These are phyloP conservation scores for Aspergillus melleus DNA, from an alignment of 2,329 filamentous ascomycete species.

Conservation along the genomic window DNA sequence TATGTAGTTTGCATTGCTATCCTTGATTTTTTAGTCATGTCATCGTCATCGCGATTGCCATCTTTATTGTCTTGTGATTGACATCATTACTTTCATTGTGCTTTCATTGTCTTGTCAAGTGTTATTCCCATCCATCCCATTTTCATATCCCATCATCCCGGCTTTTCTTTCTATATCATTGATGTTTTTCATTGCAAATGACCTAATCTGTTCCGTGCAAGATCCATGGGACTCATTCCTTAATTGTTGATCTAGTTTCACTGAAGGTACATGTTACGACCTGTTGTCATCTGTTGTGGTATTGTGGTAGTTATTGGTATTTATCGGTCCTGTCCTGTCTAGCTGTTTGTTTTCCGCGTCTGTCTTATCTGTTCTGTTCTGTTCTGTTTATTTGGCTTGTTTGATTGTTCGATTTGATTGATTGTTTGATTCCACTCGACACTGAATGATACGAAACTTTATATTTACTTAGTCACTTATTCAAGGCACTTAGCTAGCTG, in stretches of 20 bases:
- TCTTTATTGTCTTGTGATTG: no score
- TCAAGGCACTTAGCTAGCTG: not conserved
- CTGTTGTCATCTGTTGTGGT: not conserved
- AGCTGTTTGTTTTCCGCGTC: not conserved
- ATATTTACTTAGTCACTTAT: not conserved
- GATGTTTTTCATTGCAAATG: not conserved
- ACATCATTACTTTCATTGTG: no score
- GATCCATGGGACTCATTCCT: no score
- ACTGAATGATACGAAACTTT: not conserved
- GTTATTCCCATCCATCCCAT: not conserved
- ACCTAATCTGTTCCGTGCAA: not conserved
- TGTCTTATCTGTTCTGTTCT: no score
- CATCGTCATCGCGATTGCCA: no score
- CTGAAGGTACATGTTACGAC: not conserved
- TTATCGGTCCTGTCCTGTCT: not conserved
- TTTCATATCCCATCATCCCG: not conserved
- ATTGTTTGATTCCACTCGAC: not conserved
- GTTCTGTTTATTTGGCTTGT: not conserved
- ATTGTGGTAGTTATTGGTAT: no score
- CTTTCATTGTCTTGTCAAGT: not conserved
- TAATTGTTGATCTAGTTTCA: no score
- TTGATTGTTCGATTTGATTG: not conserved
- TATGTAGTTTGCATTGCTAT: slow-evolving; percentile 7
- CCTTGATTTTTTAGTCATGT: no score
- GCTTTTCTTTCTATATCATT: not conserved